These are phyloP conservation scores for Thalassiosira pacifica DNA, from an alignment of 352 stramenopile species.

Conservation along the genomic window DNA sequence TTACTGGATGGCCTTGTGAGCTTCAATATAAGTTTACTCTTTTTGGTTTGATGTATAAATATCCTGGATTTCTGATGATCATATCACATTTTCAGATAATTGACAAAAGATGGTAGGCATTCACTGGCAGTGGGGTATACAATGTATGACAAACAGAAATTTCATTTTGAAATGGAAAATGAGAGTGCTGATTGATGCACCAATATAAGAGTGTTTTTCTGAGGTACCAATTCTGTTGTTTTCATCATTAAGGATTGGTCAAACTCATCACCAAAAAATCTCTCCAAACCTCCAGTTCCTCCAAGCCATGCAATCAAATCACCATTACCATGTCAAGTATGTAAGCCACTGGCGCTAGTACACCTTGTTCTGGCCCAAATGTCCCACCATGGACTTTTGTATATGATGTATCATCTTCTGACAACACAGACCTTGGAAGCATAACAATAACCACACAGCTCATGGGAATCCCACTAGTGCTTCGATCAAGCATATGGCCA, in stretches of 20 bases:
- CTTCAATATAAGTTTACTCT: no score
- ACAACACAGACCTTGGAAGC: slow-evolving; percentile 30
- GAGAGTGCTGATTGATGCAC: no score
- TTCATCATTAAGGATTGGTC: not conserved
- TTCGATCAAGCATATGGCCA: slow-evolving; percentile 54
- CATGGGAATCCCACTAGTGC: slow-evolving; percentile 62
- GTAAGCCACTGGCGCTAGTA: slow-evolving; percentile 54
- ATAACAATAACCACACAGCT: slow-evolving; percentile 47
- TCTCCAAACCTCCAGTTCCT: slow-evolving; percentile 39
- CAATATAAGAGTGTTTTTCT: no score
- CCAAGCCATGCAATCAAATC: slow-evolving; percentile 41
- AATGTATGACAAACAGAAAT: no score
- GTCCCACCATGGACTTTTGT: slow-evolving; percentile 50
- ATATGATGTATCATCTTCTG: slow-evolving; percentile 27
- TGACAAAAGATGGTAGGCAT: no score
- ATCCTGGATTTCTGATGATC: no score
- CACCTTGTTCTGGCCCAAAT: slow-evolving; percentile 60
- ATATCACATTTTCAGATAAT: no score
- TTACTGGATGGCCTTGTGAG: no score
- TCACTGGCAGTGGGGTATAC: no score
- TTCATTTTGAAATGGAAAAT: no score
- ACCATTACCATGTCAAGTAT: slow-evolving; percentile 52
- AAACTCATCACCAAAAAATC: slow-evolving; percentile 29
- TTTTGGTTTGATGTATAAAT: no score
- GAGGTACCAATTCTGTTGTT: no score